Conservation (phyloP, 495 filamentous ascomycete species). For the Ascobolus immersus region DNA sequence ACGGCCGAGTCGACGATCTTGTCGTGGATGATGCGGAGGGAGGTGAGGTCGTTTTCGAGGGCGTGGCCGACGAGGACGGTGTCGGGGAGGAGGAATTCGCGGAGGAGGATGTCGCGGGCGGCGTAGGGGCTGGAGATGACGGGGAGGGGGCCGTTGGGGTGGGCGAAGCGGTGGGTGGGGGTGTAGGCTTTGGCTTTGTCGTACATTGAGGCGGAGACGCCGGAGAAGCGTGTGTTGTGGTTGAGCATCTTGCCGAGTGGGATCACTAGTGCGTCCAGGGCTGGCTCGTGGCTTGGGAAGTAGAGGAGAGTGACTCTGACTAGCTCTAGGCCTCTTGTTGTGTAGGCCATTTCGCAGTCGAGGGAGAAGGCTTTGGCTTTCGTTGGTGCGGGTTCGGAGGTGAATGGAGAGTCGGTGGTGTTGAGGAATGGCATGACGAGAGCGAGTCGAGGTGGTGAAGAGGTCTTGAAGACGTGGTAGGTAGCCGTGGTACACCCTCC, state of each 20-base stretch:
- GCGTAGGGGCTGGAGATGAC: slow-evolving; percentile 10
- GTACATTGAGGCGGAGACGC: slow-evolving; percentile 51
- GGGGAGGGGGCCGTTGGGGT: slow-evolving; percentile 6
- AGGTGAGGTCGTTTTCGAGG: slow-evolving; percentile 82
- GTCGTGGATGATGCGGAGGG: slow-evolving; percentile 55
- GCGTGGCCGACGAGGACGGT: slow-evolving; percentile 78
- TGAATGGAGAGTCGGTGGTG: no score
- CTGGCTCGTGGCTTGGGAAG: slow-evolving; percentile 50
- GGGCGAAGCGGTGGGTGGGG: slow-evolving; percentile 3
- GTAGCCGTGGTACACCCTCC: slow-evolving; percentile 41
- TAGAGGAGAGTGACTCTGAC: slow-evolving; percentile 65
- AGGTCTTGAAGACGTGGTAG: slow-evolving; percentile 73
- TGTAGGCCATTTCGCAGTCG: slow-evolving; percentile 97
- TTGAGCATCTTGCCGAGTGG: slow-evolving; percentile 69
- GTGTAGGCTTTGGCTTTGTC: slow-evolving; percentile 37
- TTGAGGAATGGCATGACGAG: slow-evolving; percentile 49
- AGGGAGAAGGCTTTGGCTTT: slow-evolving; percentile 33
- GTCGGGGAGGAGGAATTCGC: slow-evolving; percentile 37
- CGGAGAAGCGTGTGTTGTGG: slow-evolving; percentile 72
- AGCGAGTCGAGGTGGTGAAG: slow-evolving; percentile 47
- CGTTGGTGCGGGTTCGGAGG: slow-evolving; percentile 29
- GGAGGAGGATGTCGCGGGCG: slow-evolving; percentile 44
- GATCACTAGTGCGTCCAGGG: slow-evolving; percentile 66
- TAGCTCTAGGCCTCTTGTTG: slow-evolving; percentile 59
- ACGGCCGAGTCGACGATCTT: slow-evolving; percentile 67